A percentile compares a stretch with the other conserved stretches of the same genome.
Evolutionary conservation across 2,329 filamentous ascomycete species (phyloP).

Genomic region (Trichothecium sympodiale): DNA sequence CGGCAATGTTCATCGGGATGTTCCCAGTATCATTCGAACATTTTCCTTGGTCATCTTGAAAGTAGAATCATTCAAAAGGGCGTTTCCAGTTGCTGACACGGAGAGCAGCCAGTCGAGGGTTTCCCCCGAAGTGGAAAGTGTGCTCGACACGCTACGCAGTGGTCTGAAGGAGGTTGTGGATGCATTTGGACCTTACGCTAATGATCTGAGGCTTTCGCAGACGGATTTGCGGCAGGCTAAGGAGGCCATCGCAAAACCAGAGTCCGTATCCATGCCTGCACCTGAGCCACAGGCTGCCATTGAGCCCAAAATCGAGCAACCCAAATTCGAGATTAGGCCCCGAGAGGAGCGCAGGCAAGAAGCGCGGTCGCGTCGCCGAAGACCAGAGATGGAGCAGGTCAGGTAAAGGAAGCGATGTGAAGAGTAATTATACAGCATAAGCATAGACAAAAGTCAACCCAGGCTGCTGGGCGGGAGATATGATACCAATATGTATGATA

Average conservation of each 20-base stretch:
- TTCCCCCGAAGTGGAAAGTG: constrained; percentile 57
- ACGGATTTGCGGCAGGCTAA: constrained; percentile 65
- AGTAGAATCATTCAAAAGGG: constrained; percentile 55
- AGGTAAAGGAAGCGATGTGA: neutral
- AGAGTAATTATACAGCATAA: neutral
- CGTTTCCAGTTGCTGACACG: constrained; percentile 63
- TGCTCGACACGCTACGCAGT: constrained; percentile 53
- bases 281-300: neutral
- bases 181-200: constrained; percentile 65
- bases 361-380: constrained; percentile 1
- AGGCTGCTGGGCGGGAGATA: neutral
- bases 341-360: constrained; percentile 2
- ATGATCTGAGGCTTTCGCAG: constrained; percentile 56
- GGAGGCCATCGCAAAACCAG: constrained; percentile 40
- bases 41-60: constrained; percentile 59
- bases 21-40: constrained; percentile 61
- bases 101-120: constrained; percentile 51
- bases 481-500: constrained; percentile 1
- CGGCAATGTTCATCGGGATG: constrained; percentile 76
- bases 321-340: too few relatives aligned
- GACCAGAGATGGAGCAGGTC: constrained; percentile 19
- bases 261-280: constrained; percentile 9
- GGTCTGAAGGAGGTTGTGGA: constrained; percentile 55
- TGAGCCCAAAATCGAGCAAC: neutral
- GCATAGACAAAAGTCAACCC: too few relatives aligned